These are phyloP conservation scores for slime mould (Dictyostelium discoideum) DNA, from an alignment of 78 protist species.

Conservation along the genomic window DNA sequence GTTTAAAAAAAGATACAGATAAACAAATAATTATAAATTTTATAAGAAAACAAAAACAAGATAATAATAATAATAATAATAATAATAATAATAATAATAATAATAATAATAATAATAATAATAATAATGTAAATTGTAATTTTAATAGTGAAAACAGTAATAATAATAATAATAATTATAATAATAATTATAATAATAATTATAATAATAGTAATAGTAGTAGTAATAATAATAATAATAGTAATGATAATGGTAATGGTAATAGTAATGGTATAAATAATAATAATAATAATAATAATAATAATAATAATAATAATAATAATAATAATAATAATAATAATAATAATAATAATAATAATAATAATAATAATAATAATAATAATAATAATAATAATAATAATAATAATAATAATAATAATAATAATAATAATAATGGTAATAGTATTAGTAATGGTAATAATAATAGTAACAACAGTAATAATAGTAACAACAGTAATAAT, in stretches of 20 bases:
- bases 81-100: background rate
- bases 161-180: background rate
- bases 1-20: constrained; percentile 23
- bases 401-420: background rate
- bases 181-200: constrained; percentile 10
- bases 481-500: background rate
- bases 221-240: background rate
- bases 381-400: background rate
- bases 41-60: constrained; percentile 42
- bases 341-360: background rate
- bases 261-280: background rate
- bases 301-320: background rate
- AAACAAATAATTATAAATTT: constrained; percentile 2
- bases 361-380: too few species aligned
- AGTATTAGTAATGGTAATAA: background rate
- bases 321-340: background rate
- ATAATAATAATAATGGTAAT: background rate
- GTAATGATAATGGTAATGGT: background rate
- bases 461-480: too few species aligned
- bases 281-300: background rate
- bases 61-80: background rate
- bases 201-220: background rate
- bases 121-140: background rate
- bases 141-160: background rate
- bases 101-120: background rate